Evolutionary conservation across 1,284 basidiomycete genomes (phyloP).

Genomic region (Vanrija humicola): DNA sequence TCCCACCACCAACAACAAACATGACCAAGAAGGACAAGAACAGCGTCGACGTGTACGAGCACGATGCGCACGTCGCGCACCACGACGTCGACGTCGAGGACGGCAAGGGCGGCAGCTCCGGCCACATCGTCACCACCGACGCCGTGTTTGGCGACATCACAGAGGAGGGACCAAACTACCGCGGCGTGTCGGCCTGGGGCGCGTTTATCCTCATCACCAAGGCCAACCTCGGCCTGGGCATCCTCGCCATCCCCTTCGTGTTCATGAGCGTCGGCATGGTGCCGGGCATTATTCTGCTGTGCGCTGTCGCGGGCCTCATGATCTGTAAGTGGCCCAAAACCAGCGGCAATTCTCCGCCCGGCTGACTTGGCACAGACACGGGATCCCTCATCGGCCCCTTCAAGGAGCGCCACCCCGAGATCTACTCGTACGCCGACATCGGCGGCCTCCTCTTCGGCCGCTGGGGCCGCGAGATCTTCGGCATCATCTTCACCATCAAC

Average conservation of each 20-base stretch:
- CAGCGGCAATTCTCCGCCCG: too few relatives aligned
- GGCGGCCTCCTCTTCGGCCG: background rate
- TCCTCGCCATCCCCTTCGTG: conserved; percentile 32
- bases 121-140: conserved; percentile 2
- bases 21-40: too few relatives aligned
- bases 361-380: background rate
- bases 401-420: conserved; percentile 13
- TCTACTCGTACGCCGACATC: conserved; percentile 22
- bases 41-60: background rate
- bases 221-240: conserved; percentile 34
- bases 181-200: conserved; percentile 12
- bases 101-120: background rate
- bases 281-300: conserved; percentile 31
- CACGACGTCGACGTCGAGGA: background rate
- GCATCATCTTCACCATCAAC: background rate
- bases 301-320: conserved; percentile 30
- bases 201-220: conserved; percentile 22
- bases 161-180: conserved; percentile 21
- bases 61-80: background rate
- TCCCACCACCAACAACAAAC: too few relatives aligned
- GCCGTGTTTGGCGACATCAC: conserved; percentile 23
- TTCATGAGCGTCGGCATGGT: conserved; percentile 27
- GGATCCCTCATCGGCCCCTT: conserved; percentile 12
- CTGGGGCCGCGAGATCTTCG: background rate
- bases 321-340: conserved; percentile 25